Evolutionary conservation across 225 moss, liverwort and hornwort species (phyloP), one percentile per base, ranked within the genome.

Genomic region (Takakia lepidozioides): DNA sequence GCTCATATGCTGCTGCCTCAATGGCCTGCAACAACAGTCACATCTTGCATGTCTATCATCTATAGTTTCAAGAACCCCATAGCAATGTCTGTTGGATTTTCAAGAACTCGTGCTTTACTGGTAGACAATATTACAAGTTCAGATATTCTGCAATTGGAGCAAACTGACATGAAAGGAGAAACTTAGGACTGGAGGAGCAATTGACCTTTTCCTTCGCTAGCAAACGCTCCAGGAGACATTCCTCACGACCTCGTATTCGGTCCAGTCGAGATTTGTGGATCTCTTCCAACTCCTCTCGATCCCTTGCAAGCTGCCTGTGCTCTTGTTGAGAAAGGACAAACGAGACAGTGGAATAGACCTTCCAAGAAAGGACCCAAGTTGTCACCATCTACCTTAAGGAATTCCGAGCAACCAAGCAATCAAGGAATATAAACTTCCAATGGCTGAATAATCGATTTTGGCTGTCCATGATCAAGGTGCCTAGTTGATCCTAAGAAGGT

Each of bases 1-100:
- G 88, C 57, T 93, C 88, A 43, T 86, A 93, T 27, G 93, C 86
- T 32, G 75, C 75, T 65, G 86, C 58, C 41, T 93, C 92, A 55
- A 81, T 78, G 43, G 72, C 85, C 85, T 93, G 71, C 16, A 15
- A 1, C 27, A 42, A 28, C 26, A 28, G n/a, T n/a, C n/a, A n/a
- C n/a, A n/a, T n/a, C n/a, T n/a, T n/a, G n/a, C n/a, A n/a, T n/a
- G n/a, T n/a, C n/a, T n/a, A n/a, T n/a, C n/a, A n/a, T n/a, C n/a
- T n/a, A n/a, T n/a, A n/a, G n/a, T n/a, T n/a, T n/a, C n/a, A n/a
- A n/a, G n/a, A n/a, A n/a, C n/a, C n/a, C n/a, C n/a, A n/a, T n/a
- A n/a, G n/a, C n/a, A n/a, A n/a, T n/a, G n/a, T n/a, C n/a, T n/a
- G n/a, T n/a, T n/a, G n/a, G n/a, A n/a, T n/a, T n/a, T n/a, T n/a